Evolutionary conservation across 2,329 filamentous ascomycete genomes (phyloP), one percentile per base, ranked within the genome.

Genomic region (Pseudopyrenochaeta lycopersici): DNA sequence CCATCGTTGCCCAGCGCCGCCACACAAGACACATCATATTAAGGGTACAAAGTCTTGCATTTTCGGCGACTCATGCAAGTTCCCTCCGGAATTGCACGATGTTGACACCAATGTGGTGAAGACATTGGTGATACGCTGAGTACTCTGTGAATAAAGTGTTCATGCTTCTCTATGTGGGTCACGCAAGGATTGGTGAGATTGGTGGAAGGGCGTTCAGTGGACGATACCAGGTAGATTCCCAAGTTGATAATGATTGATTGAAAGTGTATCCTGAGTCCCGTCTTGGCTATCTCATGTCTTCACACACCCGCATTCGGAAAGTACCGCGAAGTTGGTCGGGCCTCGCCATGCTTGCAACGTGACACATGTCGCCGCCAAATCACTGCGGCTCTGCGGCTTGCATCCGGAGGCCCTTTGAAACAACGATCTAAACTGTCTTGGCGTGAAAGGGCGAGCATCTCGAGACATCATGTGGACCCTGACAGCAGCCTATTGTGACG

Each of bases 31-130:
- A 17, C 70, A 72, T 18, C 79, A 77, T 30, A 75, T 79, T 52
- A 77, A 80, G 23, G 82, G 82, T 32, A 79, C 76, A 44, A 82
- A 82, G 66, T 80, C 78, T 15, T 88, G 86, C 66, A 82, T 83
- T 62, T 86, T 84, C 72, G 83, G 82, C 12, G 79, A 82, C 6
- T 78, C 76, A 46, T 88, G 86, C 76, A 81, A 85, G 30, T 88
- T 88, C 63, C 78, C 82, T 31, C 68, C 73, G 14, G 81, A 83
- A 53, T 78, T 86, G 54, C 86, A 88, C 67, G 82, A 81, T 12
- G 81, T 87, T 60, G 85, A 88, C 68, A 80, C 76, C 32, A 81
- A 76, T 55, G 77, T 85, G 33, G 84, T 86, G 48, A 85, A 83
- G 66, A 80, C 79, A 23, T 78, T 80, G 14, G 74, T 74, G 9